Percentiles rank a stretch among this genome's conserved stretches.
These are phyloP conservation scores for Cryptosporidium andersoni DNA, from an alignment of 169 alveolate species.

Conservation along the genomic window DNA sequence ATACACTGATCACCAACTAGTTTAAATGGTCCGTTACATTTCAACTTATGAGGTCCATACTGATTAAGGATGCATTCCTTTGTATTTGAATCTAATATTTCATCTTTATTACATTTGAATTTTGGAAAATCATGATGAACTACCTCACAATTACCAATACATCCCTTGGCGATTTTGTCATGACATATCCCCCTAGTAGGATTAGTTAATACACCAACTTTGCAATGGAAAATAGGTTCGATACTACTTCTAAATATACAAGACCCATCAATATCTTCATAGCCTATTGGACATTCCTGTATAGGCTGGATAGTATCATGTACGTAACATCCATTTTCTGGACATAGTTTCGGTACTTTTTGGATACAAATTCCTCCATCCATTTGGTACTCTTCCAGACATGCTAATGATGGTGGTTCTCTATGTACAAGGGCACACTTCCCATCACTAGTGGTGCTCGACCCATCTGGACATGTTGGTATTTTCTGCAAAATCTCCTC, in stretches of 20 bases:
- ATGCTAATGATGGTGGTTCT: constrained; percentile 31
- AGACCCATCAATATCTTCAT: constrained; percentile 1
- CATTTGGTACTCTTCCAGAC: constrained; percentile 45
- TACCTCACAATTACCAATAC: constrained; percentile 15
- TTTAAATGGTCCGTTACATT: constrained; percentile 49
- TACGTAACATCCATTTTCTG: constrained; percentile 59
- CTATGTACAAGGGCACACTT: constrained; percentile 26
- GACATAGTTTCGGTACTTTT: constrained; percentile 20
- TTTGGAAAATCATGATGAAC: constrained; percentile 9
- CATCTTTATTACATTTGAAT: constrained; percentile 14
- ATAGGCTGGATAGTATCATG: constrained; percentile 8
- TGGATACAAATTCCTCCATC: constrained; percentile 53
- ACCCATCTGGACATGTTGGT: constrained; percentile 14
- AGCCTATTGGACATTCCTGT: constrained; percentile 29
- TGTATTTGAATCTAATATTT: constrained; percentile 2
- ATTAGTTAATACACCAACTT: constrained; percentile 12
- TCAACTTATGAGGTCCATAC: constrained; percentile 44
- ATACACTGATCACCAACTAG: constrained; percentile 63
- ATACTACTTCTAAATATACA: constrained; percentile 34
- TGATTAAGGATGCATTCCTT: constrained; percentile 9
- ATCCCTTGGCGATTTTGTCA: constrained; percentile 25
- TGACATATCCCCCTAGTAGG: constrained; percentile 7
- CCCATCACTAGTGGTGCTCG: constrained; percentile 17
- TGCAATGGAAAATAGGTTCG: constrained; percentile 6
- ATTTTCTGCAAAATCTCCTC: constrained; percentile 17